Percentiles rank a stretch among this genome's conserved stretches.
phyloP scores from a whole-genome alignment of 306 rosid species.

The Hippophae tibetana region DNA sequence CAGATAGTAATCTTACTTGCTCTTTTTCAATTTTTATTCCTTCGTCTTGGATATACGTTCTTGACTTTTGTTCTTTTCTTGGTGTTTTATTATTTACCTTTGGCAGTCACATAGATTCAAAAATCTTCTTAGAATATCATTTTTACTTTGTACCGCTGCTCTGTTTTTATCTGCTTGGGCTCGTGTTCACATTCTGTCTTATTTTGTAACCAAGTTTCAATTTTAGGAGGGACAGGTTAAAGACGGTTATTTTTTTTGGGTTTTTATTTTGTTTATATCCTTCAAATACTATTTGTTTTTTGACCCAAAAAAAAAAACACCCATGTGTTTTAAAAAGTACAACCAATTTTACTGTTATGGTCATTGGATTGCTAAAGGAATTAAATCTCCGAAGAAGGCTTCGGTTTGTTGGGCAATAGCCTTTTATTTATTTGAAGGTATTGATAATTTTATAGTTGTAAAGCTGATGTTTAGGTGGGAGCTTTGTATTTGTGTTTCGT shows the following conservation, averaged over 20 bases:
- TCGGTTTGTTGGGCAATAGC: slow-evolving; percentile 15
- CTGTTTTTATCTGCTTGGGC: slow-evolving; percentile 42
- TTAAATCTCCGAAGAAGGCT: slow-evolving; percentile 15
- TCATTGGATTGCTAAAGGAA: slow-evolving; percentile 38
- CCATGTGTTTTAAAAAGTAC: neutral
- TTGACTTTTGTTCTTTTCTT: slow-evolving; percentile 54
- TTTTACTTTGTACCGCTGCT: slow-evolving; percentile 6
- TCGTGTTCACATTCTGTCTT: slow-evolving; percentile 27
- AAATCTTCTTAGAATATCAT: slow-evolving; percentile 23
- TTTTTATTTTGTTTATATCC: slow-evolving; percentile 29
- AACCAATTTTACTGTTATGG: slow-evolving; percentile 13
- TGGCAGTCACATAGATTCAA: slow-evolving; percentile 25
- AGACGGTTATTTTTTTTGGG: slow-evolving; percentile 50
- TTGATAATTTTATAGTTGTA: slow-evolving; percentile 1
- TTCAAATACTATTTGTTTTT: neutral
- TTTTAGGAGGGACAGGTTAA: slow-evolving; percentile 37
- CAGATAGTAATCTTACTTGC: slow-evolving; percentile 49
- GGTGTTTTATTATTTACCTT: slow-evolving; percentile 36
- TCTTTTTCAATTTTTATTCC: slow-evolving; percentile 73
- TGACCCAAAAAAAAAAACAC: neutral
- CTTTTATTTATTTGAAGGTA: slow-evolving; percentile 23
- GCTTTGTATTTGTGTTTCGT: slow-evolving; percentile 11
- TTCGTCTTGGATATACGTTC: slow-evolving; percentile 51
- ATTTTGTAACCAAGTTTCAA: slow-evolving; percentile 19
- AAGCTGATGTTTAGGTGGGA: slow-evolving; percentile 20